Percentiles rank a stretch among this genome's conserved stretches.
Conservation (phyloP, 1,284 basidiomycete species). For the Microbotryum saponariae region DNA sequence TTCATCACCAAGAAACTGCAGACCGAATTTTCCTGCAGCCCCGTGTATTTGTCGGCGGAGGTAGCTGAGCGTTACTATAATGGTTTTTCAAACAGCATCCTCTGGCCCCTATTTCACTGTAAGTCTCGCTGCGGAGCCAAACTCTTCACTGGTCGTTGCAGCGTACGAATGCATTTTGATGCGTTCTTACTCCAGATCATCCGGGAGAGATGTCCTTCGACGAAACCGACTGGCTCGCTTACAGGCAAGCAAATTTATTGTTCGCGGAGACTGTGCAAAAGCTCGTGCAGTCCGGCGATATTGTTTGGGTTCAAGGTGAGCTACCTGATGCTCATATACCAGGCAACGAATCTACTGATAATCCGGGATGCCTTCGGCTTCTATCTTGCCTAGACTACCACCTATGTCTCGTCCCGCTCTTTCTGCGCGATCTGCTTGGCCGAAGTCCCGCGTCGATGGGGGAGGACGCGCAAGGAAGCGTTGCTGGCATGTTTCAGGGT, state of each 20-base stretch:
- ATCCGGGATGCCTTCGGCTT: not conserved
- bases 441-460: constrained; percentile 48
- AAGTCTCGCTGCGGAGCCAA: not conserved
- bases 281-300: constrained; percentile 71
- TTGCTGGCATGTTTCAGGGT: constrained; percentile 49
- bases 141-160: no score
- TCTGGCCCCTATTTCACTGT: constrained; percentile 97
- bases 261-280: constrained; percentile 82
- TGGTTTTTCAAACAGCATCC: constrained; percentile 95
- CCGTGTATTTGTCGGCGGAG: constrained; percentile 95
- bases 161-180: not conserved
- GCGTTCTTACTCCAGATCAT: constrained; percentile 23
- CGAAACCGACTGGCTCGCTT: constrained; percentile 95
- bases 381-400: constrained; percentile 38
- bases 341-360: not conserved
- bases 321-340: not conserved
- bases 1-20: constrained; percentile 78
- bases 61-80: constrained; percentile 98
- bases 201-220: constrained; percentile 97
- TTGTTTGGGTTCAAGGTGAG: constrained; percentile 90
- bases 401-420: constrained; percentile 92
- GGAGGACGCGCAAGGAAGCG: constrained; percentile 53
- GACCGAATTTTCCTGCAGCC: constrained; percentile 93
- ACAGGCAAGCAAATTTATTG: constrained; percentile 89
- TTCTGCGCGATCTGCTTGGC: constrained; percentile 79